These are phyloP conservation scores for Lentinula sp. DNA, from an alignment of 768 basidiomycete genomes.

Conservation along the genomic window DNA sequence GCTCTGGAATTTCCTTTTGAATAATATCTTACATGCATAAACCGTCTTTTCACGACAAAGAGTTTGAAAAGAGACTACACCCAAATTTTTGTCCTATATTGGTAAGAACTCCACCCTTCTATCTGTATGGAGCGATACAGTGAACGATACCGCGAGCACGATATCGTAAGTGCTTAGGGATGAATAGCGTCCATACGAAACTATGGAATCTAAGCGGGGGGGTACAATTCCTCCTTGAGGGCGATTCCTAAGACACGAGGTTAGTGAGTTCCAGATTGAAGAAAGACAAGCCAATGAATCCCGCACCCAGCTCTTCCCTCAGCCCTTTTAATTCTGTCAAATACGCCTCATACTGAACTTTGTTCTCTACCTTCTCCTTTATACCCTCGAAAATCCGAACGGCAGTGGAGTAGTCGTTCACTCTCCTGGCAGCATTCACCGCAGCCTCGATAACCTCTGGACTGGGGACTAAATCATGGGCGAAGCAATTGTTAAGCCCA, in stretches of 20 bases:
- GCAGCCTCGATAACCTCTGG: conserved; percentile 83
- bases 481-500: conserved; percentile 99
- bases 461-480: conserved; percentile 92
- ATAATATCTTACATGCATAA: no score
- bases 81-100: no score
- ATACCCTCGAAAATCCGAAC: conserved; percentile 95
- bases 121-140: neutral
- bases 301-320: conserved; percentile 85
- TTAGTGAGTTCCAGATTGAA: neutral
- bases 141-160: conserved; percentile 8
- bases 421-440: conserved; percentile 79
- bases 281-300: neutral
- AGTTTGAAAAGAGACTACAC: no score
- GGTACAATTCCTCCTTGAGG: conserved; percentile 41
- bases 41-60: no score
- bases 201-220: conserved; percentile 18
- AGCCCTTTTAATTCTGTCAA: conserved; percentile 84
- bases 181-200: no score
- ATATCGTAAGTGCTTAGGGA: no score
- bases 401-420: conserved; percentile 96
- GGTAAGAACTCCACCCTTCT: neutral
- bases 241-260: conserved; percentile 24
- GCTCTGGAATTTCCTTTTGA: no score
- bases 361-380: conserved; percentile 97
- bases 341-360: conserved; percentile 90